A percentile compares a stretch with the other conserved stretches of the same genome.
Evolutionary conservation across 164 flowering plant genomes (phyloP).

Genomic region (Santalum album): DNA sequence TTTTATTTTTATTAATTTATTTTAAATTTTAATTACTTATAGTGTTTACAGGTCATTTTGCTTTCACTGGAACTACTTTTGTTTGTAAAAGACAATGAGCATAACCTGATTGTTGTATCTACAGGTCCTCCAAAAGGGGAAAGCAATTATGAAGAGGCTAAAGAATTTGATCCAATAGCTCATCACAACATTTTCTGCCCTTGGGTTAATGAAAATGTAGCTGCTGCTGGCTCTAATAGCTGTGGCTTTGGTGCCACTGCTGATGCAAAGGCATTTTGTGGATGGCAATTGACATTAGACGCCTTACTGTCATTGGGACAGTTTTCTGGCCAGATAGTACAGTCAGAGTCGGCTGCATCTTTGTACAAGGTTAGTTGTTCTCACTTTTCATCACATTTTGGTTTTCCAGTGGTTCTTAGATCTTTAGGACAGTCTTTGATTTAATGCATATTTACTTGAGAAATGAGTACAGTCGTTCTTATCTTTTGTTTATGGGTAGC

Average conservation of each 20-base stretch:
- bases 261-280: conserved; percentile 59
- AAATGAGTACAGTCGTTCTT: too few species aligned
- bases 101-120: conserved; percentile 6
- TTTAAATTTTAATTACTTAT: too few species aligned
- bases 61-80: too few species aligned
- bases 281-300: conserved; percentile 95
- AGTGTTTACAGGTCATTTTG: too few species aligned
- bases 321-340: conserved; percentile 51
- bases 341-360: conserved; percentile 95
- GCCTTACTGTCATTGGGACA: conserved; percentile 57
- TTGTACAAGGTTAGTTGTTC: conserved; percentile 62
- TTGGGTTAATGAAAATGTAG: conserved; percentile 99
- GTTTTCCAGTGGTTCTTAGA: too few species aligned
- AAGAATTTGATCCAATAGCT: conserved; percentile 84
- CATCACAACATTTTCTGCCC: conserved; percentile 87
- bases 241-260: conserved; percentile 36
- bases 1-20: too few species aligned
- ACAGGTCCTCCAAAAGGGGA: conserved; percentile 82
- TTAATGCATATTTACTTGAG: too few species aligned
- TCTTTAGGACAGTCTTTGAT: too few species aligned
- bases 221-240: conserved; percentile 77
- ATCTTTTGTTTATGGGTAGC: too few species aligned
- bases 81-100: too few species aligned
- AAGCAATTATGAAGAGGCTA: conserved; percentile 73
- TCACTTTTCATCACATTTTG: too few species aligned